These are phyloP conservation scores for Penicillium sp. DNA, from an alignment of 2,329 filamentous ascomycete genomes.

Conservation along the genomic window DNA sequence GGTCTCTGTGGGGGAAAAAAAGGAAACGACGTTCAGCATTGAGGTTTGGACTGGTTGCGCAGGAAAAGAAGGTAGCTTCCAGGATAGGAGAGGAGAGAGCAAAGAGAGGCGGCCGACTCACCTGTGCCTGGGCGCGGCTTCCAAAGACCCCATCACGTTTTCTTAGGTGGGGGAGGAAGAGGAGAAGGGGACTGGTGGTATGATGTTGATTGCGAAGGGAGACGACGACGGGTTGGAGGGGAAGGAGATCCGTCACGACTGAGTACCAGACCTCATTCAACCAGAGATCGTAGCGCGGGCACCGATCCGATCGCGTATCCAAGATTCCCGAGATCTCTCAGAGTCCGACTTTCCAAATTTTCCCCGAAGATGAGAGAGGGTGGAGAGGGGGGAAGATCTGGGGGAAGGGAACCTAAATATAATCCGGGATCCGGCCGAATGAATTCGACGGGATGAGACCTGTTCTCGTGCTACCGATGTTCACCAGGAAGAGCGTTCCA, in stretches of 20 bases:
- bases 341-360: neutral
- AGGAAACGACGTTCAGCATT: constrained; percentile 32
- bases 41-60: constrained; percentile 8
- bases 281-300: constrained; percentile 10
- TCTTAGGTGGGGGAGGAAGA: neutral
- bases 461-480: constrained; percentile 23
- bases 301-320: constrained; percentile 17
- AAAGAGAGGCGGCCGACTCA: constrained; percentile 30
- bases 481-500: constrained; percentile 24
- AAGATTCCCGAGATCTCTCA: constrained; percentile 10
- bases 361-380: constrained; percentile 2
- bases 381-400: constrained; percentile 11
- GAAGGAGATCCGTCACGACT: constrained; percentile 12
- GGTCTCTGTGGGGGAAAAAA: constrained; percentile 42
- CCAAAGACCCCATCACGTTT: constrained; percentile 48
- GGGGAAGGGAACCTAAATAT: neutral
- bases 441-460: constrained; percentile 12
- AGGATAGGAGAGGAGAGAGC: neutral
- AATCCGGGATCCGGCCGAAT: constrained; percentile 21
- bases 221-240: constrained; percentile 2
- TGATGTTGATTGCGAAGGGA: constrained; percentile 1
- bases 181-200: neutral
- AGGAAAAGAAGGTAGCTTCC: neutral
- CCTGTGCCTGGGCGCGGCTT: constrained; percentile 47
- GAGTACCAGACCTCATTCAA: constrained; percentile 18